phyloP scores from a whole-genome alignment of 495 filamentous ascomycete species.

The Usnea hakonensis region DNA sequence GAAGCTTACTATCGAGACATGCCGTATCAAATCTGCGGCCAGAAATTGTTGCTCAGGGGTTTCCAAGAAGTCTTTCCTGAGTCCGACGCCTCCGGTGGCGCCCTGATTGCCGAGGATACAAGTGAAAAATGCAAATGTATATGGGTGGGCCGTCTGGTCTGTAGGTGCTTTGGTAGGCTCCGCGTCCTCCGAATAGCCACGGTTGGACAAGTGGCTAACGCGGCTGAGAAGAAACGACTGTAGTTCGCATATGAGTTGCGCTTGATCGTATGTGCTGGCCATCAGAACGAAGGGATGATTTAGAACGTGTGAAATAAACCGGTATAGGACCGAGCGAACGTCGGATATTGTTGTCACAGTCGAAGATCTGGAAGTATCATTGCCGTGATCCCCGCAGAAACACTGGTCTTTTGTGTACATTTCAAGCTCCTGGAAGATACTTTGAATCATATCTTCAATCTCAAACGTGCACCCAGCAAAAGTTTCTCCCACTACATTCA shows the following conservation, averaged over 20 bases:
- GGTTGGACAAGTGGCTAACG: slow-evolving; percentile 6
- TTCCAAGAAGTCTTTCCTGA: slow-evolving; percentile 14
- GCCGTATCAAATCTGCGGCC: slow-evolving; percentile 18
- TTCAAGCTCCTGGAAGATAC: slow-evolving; percentile 19
- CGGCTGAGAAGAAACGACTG: slow-evolving; percentile 14
- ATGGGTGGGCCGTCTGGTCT: slow-evolving; percentile 18
- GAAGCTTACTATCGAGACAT: slow-evolving; percentile 18
- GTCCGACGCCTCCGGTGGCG: not conserved
- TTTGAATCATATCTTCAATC: slow-evolving; percentile 18
- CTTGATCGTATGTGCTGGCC: slow-evolving; percentile 14
- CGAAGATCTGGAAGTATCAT: slow-evolving; percentile 5
- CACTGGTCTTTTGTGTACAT: slow-evolving; percentile 9
- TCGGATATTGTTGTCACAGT: slow-evolving; percentile 9
- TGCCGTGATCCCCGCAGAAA: slow-evolving; percentile 8
- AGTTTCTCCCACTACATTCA: slow-evolving; percentile 20
- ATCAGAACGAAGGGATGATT: slow-evolving; percentile 18
- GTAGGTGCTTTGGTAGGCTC: not conserved
- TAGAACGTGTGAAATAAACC: slow-evolving; percentile 16
- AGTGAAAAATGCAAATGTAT: slow-evolving; percentile 13
- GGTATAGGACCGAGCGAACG: slow-evolving; percentile 13
- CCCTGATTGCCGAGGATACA: slow-evolving; percentile 16
- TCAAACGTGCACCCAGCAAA: slow-evolving; percentile 21
- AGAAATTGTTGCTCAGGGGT: slow-evolving; percentile 21
- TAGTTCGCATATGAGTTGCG: slow-evolving; percentile 14
- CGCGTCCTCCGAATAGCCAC: not conserved